A percentile compares a stretch with the other conserved stretches of the same genome.
Evolutionary conservation across 2,329 filamentous ascomycete genomes (phyloP).

Genomic region (Pseudogymnoascus sp.): DNA sequence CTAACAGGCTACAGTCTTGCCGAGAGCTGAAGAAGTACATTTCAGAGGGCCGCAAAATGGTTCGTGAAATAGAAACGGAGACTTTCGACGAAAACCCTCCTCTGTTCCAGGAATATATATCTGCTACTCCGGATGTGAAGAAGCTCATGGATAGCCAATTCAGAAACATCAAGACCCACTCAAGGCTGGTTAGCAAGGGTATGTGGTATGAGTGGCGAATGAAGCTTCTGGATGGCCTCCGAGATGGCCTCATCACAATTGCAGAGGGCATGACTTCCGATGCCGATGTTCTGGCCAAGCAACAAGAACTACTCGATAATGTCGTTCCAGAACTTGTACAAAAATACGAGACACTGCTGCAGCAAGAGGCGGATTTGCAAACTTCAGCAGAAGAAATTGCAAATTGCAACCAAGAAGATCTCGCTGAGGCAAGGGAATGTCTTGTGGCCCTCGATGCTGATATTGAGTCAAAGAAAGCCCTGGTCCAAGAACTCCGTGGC

Average conservation of each 20-base stretch:
- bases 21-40: constrained; percentile 96
- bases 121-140: constrained; percentile 75
- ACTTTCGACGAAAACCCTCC: constrained; percentile 86
- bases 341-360: constrained; percentile 53
- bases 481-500: constrained; percentile 58
- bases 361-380: constrained; percentile 61
- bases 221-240: constrained; percentile 74
- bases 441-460: constrained; percentile 59
- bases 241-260: constrained; percentile 70
- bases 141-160: constrained; percentile 91
- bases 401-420: constrained; percentile 72
- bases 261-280: constrained; percentile 71
- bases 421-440: constrained; percentile 64
- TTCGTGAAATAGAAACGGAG: constrained; percentile 83
- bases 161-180: constrained; percentile 93
- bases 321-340: constrained; percentile 59
- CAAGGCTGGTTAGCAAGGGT: constrained; percentile 81
- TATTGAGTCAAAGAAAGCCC: constrained; percentile 60
- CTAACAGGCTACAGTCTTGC: constrained; percentile 53
- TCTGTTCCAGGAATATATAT: constrained; percentile 85
- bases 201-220: constrained; percentile 99
- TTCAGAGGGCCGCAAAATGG: constrained; percentile 80
- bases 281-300: constrained; percentile 56
- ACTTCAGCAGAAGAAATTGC: constrained; percentile 67
- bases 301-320: constrained; percentile 60